Percentiles rank a stretch among this genome's conserved stretches.
Evolutionary conservation across 805 yeast species (phyloP).

Genomic region (Kuraishia ogatae): DNA sequence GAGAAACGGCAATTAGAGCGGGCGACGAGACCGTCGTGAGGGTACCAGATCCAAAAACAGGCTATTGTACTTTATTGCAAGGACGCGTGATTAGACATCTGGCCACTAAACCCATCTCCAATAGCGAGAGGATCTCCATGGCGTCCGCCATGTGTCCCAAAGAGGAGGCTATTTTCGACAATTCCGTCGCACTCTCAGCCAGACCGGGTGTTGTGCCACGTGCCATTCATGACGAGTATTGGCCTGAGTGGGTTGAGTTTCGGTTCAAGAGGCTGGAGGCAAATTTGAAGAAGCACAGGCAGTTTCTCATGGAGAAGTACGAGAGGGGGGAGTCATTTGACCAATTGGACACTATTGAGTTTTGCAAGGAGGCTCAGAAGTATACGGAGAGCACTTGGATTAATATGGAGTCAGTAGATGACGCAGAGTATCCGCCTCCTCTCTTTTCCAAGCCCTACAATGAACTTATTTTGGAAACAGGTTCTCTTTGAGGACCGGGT

Average conservation of each 20-base stretch:
- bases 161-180: constrained; percentile 25
- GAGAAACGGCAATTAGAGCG: constrained; percentile 46
- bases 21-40: constrained; percentile 27
- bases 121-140: constrained; percentile 31
- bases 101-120: constrained; percentile 33
- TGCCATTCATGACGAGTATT: constrained; percentile 27
- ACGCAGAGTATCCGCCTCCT: constrained; percentile 21
- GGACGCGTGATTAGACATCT: constrained; percentile 37
- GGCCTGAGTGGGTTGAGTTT: constrained; percentile 29
- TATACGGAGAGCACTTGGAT: constrained; percentile 20
- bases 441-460: constrained; percentile 17
- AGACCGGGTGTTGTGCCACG: constrained; percentile 28
- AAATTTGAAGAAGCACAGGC: constrained; percentile 13
- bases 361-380: constrained; percentile 19
- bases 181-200: constrained; percentile 29
- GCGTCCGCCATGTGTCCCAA: constrained; percentile 34
- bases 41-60: constrained; percentile 34
- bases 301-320: constrained; percentile 11
- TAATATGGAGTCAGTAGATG: constrained; percentile 25
- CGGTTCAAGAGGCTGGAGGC: constrained; percentile 22
- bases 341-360: constrained; percentile 17
- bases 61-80: constrained; percentile 39
- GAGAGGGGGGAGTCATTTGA: constrained; percentile 18
- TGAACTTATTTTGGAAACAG: constrained; percentile 4
- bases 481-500: too few relatives aligned